phyloP scores from a whole-genome alignment of 805 yeast species.

The Blastobotrys mokoenaii region DNA sequence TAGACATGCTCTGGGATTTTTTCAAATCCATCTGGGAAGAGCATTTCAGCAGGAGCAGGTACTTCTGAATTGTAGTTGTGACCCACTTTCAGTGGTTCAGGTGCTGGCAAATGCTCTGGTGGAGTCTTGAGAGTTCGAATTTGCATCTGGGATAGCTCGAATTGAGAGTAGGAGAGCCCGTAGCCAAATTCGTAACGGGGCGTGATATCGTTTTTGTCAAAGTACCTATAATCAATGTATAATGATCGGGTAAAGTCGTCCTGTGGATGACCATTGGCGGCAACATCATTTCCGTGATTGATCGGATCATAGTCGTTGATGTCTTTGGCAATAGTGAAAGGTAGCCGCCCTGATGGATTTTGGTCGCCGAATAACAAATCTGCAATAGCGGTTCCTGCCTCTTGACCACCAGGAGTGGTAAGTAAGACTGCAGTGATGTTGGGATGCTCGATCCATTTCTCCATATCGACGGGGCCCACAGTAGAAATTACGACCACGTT shows the following conservation, averaged over 20 bases:
- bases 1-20: slow-evolving; percentile 51
- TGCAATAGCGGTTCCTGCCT: slow-evolving; percentile 48
- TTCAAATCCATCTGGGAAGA: slow-evolving; percentile 43
- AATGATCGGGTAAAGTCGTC: slow-evolving; percentile 20
- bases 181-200: slow-evolving; percentile 57
- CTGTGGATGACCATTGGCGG: slow-evolving; percentile 30
- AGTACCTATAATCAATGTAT: slow-evolving; percentile 49
- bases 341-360: slow-evolving; percentile 55
- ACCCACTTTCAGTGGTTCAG: slow-evolving; percentile 33
- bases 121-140: slow-evolving; percentile 38
- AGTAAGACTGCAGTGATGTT: slow-evolving; percentile 51
- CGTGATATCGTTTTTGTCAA: slow-evolving; percentile 45
- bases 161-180: slow-evolving; percentile 49
- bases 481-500: slow-evolving; percentile 53
- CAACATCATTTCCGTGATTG: slow-evolving; percentile 25
- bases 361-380: slow-evolving; percentile 51
- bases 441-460: slow-evolving; percentile 45
- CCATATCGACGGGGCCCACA: slow-evolving; percentile 54
- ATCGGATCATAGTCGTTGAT: slow-evolving; percentile 40
- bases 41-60: slow-evolving; percentile 29
- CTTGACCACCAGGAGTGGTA: slow-evolving; percentile 48
- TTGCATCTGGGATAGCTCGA: slow-evolving; percentile 28
- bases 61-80: slow-evolving; percentile 2
- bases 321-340: slow-evolving; percentile 54
- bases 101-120: slow-evolving; percentile 38